Percentiles rank a stretch among this genome's conserved stretches.
phyloP scores from a whole-genome alignment of 148 eudicot species.

The Persicaria tinctoria region DNA sequence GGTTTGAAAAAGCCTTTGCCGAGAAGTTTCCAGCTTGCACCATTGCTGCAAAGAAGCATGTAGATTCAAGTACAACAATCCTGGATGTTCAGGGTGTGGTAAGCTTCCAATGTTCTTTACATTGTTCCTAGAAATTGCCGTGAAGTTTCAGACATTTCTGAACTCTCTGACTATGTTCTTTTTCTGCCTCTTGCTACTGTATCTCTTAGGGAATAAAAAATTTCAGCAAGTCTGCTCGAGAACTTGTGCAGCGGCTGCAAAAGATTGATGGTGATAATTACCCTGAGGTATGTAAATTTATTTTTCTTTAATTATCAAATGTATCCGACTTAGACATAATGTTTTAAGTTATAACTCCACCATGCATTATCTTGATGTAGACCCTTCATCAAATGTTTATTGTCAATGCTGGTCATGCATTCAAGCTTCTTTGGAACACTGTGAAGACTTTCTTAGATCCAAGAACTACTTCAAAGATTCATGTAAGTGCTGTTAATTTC shows the following conservation, averaged over 20 bases:
- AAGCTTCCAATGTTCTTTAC: conserved; percentile 22
- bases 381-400: conserved; percentile 89
- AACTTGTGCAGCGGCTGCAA: conserved; percentile 72
- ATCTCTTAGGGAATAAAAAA: conserved; percentile 64
- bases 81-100: conserved; percentile 98
- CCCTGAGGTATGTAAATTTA: conserved; percentile 57
- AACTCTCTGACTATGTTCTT: neutral
- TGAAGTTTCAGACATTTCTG: neutral
- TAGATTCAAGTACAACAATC: conserved; percentile 92
- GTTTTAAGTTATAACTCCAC: neutral
- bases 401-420: conserved; percentile 95
- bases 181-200: neutral
- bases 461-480: conserved; percentile 85
- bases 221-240: conserved; percentile 78
- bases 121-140: neutral
- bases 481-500: conserved; percentile 36
- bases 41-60: conserved; percentile 78
- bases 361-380: conserved; percentile 32
- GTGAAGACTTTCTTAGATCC: conserved; percentile 85
- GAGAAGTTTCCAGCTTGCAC: conserved; percentile 87
- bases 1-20: conserved; percentile 76
- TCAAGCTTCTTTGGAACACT: conserved; percentile 90
- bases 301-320: neutral
- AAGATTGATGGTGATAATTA: conserved; percentile 88
- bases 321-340: neutral